A percentile compares a stretch with the other conserved stretches of the same genome.
Evolutionary conservation across 768 basidiomycete species (phyloP).

Genomic region (Mycena galericulata): DNA sequence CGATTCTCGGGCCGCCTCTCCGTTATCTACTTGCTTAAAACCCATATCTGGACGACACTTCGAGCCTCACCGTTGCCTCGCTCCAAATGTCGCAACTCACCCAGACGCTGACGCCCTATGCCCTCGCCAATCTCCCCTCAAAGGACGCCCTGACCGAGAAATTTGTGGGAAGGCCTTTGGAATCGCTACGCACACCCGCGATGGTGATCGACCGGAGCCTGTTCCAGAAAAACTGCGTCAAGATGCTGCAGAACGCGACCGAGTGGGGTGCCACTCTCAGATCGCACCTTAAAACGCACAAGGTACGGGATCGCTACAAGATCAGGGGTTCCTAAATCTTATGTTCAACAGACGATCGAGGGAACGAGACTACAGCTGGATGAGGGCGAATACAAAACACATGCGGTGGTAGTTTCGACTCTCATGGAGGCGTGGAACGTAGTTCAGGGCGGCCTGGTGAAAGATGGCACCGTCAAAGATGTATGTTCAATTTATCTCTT

Average conservation of each 20-base stretch:
- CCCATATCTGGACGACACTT: no score
- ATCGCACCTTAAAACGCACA: conserved; percentile 89
- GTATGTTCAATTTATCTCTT: conserved; percentile 56
- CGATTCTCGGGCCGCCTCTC: no score
- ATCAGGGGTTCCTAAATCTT: conserved; percentile 8
- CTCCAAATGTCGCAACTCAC: conserved; percentile 25
- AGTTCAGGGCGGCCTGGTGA: conserved; percentile 72
- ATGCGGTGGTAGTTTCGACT: conserved; percentile 84
- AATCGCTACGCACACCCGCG: conserved; percentile 78
- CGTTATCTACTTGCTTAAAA: no score
- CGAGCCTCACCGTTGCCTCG: no score
- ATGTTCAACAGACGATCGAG: conserved; percentile 72
- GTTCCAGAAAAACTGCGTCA: conserved; percentile 79
- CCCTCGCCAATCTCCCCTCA: conserved; percentile 52
- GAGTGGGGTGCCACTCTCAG: conserved; percentile 80
- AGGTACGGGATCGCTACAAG: conserved; percentile 54
- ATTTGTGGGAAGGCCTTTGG: conserved; percentile 69
- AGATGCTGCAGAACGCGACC: conserved; percentile 75
- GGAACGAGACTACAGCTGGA: conserved; percentile 78
- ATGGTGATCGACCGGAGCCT: conserved; percentile 79
- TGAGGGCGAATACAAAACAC: conserved; percentile 63
- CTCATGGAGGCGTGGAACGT: conserved; percentile 86
- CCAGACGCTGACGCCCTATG: conserved; percentile 62
- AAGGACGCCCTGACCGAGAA: conserved; percentile 63
- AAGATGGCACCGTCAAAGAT: conserved; percentile 82